Evolutionary conservation across 208 protist genomes (phyloP), one percentile per base, ranked within the genome.

Genomic region (Blastocrithidia nonstop): DNA sequence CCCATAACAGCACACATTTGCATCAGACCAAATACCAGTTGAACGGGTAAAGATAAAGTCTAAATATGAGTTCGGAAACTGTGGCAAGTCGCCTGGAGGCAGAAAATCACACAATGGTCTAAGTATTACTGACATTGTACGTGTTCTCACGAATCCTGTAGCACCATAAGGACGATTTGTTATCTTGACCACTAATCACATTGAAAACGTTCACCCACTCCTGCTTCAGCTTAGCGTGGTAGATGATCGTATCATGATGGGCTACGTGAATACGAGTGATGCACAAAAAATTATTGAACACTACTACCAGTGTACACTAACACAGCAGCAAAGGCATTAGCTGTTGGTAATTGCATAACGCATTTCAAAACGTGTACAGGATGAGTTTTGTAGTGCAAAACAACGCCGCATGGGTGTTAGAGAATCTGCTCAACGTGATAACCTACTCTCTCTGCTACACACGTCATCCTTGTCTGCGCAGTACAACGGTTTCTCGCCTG

Each of bases 111-210:
- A 9, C 37, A 27, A 24, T 47, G 35, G n/a, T 27, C 38, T 7
- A 27, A 50, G 8, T 28, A 35, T 31, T 48, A 66, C 9, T 31
- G 54, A 0, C 1, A 24, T 13, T 4, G 23, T 41, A 24, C 6
- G 36, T 8, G 7, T 13, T 13, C 46, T 88, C 5, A 85, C 96
- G 53, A 76, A 88, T 22, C 46, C 92, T 20, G 61, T 69, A 6
- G 64, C 72, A 9, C 69, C 76, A 0, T 63, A 93, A n/a, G 74
- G 71, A 8, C 71, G 82, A 35, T 61, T 96, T 13, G 53, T 93
- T 21, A 62, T 96, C 36, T 79, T 96, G 52, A 96, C 91, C 4
- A 95, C 91, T 4, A 94, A 92, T 50, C 70, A 95, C 57, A 53
- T 64, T 0, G 85, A 96, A 32, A 55, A 51, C 44, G 57, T 96